Evolutionary conservation across 345 rosid genomes (phyloP), one percentile per base, ranked within the genome.

Genomic region (Anastatica hierochuntica): DNA sequence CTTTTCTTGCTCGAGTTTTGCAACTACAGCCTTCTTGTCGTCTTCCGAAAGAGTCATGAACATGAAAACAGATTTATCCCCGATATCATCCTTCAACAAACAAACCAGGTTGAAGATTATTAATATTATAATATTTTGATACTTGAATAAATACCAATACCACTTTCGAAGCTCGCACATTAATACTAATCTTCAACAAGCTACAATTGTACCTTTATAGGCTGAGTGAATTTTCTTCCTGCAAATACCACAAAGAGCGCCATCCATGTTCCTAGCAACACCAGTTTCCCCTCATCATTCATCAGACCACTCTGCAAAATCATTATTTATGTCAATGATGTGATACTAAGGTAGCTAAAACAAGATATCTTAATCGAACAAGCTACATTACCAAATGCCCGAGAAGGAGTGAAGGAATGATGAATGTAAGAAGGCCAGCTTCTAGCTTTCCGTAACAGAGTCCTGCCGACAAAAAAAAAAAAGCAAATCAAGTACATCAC

Each of bases 401-500:
- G 10, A 90, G 95, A 74, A 90, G 89, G 54, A 80, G 70, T 6
- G 80, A 59, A 1, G 98, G 95, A 74, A 90, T 87, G 39, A 90
- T 72, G 67, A 90, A 82, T 9, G 98, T 87, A 17, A 87, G 87
- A 62, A 84, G 46, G 15, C 87, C 90, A 50, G 95, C 96, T 84
- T 90, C 98, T 71, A 90, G 75, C 77, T 90, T 90, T 33, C 98
- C 95, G 26, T 87, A 90, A 67, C 96, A 90, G 7, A 90, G 95
- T 35, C 98, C 96, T 87, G 71, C 42, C 42, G 19, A 14, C 7
- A 4, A 27, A 27, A 27, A 5, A n/a, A 56, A 53, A 34, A 42
- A 67, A 48, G 7, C 49, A 64, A 40, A 17, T 17, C 63, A 62
- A 62, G 39, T 26, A 35, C 44, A 51, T 51, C 0, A 0, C 18